Evolutionary conservation across 2,329 filamentous ascomycete species (phyloP), one percentile per base, ranked within the genome.

Genomic region (Lasiodiplodia citricola): DNA sequence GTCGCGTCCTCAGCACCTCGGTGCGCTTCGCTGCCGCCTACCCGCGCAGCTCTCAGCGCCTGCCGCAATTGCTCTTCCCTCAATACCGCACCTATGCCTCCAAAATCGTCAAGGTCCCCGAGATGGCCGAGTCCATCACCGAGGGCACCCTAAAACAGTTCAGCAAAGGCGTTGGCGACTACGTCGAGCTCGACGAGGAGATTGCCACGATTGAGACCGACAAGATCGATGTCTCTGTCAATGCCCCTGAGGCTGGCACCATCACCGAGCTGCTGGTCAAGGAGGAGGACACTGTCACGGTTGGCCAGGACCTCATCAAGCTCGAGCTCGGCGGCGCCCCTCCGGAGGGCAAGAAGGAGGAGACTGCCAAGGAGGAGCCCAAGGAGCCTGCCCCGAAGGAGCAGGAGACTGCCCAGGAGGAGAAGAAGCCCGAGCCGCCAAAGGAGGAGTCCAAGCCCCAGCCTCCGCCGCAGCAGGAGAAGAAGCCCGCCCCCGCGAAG

Each of bases 151-250:
- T 99, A 77, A 97, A 97, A 84, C 94, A 97, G 79, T 98, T 94
- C 86, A 91, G 89, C 76, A 98, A 98, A 84, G 86, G 95, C 83
- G 85, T 97, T 75, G 96, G 96, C 76, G 96, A 99, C 80, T 94
- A 90, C 75, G 94, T 99, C 65, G 94, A 97, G 84, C 91, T 91
- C 76, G 96, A 99, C 78, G 96, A 98, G 83, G 96, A 99, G 81
- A 95, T 99, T 80, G 96, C 96, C 38, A 97, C 95, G 62, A 99
- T 99, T 77, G 96, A 99, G 83, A 99, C 96, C 16, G 96, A 99
- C 87, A 99, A 99, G 94, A 98, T 98, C 78, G 96, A 99, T 80
- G 93, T 99, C 56, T 91, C 95, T 31, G 94, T 99, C 77, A 98
- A 97, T 81, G 94, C 96, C 18, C 93, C 96, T 8, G 91, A 95